Conservation (phyloP, 139 green algal genomes). For the Picochlorum sp. region DNA sequence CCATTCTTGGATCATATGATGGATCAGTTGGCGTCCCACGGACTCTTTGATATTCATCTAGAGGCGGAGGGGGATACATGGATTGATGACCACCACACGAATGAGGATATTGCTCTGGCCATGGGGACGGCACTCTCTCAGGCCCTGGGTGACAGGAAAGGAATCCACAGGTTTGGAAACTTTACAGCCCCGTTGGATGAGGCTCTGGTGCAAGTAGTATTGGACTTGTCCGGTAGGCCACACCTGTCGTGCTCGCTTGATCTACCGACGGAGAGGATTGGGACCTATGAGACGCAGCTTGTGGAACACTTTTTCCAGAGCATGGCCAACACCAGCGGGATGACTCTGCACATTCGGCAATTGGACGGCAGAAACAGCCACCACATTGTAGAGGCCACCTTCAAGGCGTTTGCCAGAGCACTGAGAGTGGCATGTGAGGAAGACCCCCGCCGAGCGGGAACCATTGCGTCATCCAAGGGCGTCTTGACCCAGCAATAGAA, state of each 20-base stretch:
- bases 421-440: conserved; percentile 78
- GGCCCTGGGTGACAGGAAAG: conserved; percentile 86
- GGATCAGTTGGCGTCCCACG: conserved; percentile 88
- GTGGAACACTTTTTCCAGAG: conserved; percentile 97
- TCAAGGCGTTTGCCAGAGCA: conserved; percentile 97
- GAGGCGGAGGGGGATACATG: conserved; percentile 79
- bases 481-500: conserved; percentile 82
- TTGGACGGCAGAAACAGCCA: conserved; percentile 90
- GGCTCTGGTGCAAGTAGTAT: conserved; percentile 80
- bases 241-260: conserved; percentile 63
- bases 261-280: conserved; percentile 84
- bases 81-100: conserved; percentile 99
- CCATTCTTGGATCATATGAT: conserved; percentile 99
- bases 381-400: conserved; percentile 98
- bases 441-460: conserved; percentile 69
- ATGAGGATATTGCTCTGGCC: conserved; percentile 90
- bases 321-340: conserved; percentile 82
- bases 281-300: conserved; percentile 89
- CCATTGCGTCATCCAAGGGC: conserved; percentile 81
- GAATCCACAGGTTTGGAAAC: conserved; percentile 92
- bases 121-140: conserved; percentile 56
- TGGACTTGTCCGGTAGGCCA: conserved; percentile 89
- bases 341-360: conserved; percentile 86
- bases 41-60: conserved; percentile 76
- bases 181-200: conserved; percentile 91